phyloP scores from a whole-genome alignment of 1,139 yeast species.

The Yamadazyma spencermartinsiae region DNA sequence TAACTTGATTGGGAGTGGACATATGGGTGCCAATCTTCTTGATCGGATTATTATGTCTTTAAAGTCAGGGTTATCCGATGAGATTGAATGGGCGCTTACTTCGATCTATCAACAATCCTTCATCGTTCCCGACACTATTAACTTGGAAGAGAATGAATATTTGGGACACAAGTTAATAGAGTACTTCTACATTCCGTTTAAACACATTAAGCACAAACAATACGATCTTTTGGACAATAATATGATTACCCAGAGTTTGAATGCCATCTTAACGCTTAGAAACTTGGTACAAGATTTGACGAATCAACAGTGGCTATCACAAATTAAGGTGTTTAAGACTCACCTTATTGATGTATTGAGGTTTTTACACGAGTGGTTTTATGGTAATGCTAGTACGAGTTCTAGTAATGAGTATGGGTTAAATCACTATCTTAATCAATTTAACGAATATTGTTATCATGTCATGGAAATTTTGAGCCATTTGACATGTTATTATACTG shows the following conservation, averaged over 20 bases:
- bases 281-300: conserved; percentile 81
- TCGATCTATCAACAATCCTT: conserved; percentile 59
- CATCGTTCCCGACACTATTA: conserved; percentile 47
- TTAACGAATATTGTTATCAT: conserved; percentile 65
- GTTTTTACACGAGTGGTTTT: conserved; percentile 47
- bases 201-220: conserved; percentile 27
- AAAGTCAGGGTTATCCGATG: conserved; percentile 56
- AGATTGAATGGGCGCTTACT: conserved; percentile 65
- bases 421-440: conserved; percentile 36
- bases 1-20: conserved; percentile 40
- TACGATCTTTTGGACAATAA: too few species aligned
- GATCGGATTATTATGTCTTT: conserved; percentile 65
- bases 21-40: conserved; percentile 56
- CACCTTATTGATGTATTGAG: conserved; percentile 47
- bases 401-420: conserved; percentile 17
- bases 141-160: conserved; percentile 49
- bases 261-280: conserved; percentile 69
- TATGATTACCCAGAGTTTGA: too few species aligned
- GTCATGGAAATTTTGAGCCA: conserved; percentile 82
- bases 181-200: conserved; percentile 38
- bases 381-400: conserved; percentile 21
- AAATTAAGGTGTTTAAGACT: conserved; percentile 49
- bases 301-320: conserved; percentile 78
- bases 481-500: conserved; percentile 77
- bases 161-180: conserved; percentile 53